A percentile compares a stretch with the other conserved stretches of the same genome.
Conservation (phyloP, 768 basidiomycete species). For the Boletus patriciae region DNA sequence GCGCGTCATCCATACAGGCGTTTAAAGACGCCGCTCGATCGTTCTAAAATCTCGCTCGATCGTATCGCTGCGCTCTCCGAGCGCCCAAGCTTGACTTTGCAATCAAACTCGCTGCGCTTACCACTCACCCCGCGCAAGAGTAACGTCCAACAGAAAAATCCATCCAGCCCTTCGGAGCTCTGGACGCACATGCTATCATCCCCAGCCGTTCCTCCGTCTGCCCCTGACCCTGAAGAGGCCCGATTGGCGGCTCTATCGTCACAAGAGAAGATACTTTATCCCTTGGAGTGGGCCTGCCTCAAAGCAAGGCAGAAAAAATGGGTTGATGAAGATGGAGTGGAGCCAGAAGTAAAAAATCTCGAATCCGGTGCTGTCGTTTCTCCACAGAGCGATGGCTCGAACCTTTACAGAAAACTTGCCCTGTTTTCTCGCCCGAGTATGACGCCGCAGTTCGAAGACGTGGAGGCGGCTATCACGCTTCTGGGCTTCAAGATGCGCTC, state of each 20-base stretch:
- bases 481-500: slow-evolving; percentile 33
- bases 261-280: slow-evolving; percentile 45
- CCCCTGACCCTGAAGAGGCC: slow-evolving; percentile 24
- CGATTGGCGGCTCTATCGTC: slow-evolving; percentile 28
- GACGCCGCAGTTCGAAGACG: slow-evolving; percentile 31
- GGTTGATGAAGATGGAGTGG: slow-evolving; percentile 23
- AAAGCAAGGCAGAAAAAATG: slow-evolving; percentile 36
- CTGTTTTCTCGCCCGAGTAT: slow-evolving; percentile 1
- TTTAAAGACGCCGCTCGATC: slow-evolving; percentile 18
- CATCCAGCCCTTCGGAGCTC: slow-evolving; percentile 22
- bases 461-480: slow-evolving; percentile 39
- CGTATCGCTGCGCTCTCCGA: slow-evolving; percentile 31
- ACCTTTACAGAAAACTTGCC: neutral
- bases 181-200: slow-evolving; percentile 35
- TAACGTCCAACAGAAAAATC: slow-evolving; percentile 3
- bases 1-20: slow-evolving; percentile 4
- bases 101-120: slow-evolving; percentile 2
- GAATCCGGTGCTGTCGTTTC: slow-evolving; percentile 12
- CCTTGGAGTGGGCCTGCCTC: slow-evolving; percentile 77
- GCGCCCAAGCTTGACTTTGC: slow-evolving; percentile 24
- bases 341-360: slow-evolving; percentile 19
- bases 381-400: slow-evolving; percentile 1
- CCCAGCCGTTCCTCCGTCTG: slow-evolving; percentile 20
- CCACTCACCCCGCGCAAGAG: slow-evolving; percentile 33
- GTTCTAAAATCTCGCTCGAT: slow-evolving; percentile 33